phyloP scores from a whole-genome alignment of 2,329 filamentous ascomycete species.

The Curvularia hawaiiensis region DNA sequence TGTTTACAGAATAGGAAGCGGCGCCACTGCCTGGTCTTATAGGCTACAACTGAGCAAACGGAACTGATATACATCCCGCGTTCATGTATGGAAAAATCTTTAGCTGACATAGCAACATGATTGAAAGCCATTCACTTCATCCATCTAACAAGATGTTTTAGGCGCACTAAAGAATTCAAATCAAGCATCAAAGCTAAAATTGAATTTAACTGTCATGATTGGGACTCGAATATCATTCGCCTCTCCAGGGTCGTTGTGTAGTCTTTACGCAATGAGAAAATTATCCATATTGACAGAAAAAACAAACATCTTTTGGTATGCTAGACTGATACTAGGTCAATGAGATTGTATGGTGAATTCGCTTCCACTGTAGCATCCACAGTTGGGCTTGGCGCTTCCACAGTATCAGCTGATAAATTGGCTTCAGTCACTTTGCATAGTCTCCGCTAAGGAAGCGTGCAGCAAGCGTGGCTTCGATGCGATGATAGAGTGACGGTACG shows the following conservation, averaged over 20 bases:
- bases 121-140: background rate
- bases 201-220: background rate
- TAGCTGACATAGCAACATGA: background rate
- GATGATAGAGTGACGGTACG: slow-evolving; percentile 1
- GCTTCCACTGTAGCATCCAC: background rate
- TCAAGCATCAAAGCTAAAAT: background rate
- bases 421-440: background rate
- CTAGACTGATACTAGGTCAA: background rate
- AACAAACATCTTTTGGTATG: background rate
- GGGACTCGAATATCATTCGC: background rate
- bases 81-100: background rate
- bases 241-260: background rate
- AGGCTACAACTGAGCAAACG: background rate
- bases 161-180: background rate
- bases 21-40: background rate
- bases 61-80: background rate
- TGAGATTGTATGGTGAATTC: background rate
- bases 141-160: background rate
- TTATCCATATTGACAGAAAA: background rate
- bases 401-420: background rate
- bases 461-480: background rate
- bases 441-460: background rate
- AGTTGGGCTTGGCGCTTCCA: background rate
- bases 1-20: background rate
- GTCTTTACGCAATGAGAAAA: background rate